Evolutionary conservation across 306 rosid genomes (phyloP), one percentile per base, ranked within the genome.

Genomic region (Glycyrrhiza uralensis): DNA sequence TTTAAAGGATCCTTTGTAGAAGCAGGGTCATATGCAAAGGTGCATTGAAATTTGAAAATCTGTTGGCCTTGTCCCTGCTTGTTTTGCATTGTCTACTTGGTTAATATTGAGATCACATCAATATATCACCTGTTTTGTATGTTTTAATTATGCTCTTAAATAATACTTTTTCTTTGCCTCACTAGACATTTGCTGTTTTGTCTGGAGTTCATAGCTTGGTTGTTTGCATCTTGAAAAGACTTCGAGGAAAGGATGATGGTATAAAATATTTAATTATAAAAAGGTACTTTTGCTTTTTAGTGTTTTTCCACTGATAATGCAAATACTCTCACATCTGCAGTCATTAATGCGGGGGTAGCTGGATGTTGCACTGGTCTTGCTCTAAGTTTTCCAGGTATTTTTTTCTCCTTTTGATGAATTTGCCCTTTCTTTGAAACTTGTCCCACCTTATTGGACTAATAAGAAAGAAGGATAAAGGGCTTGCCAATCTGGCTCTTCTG

Each of bases 341-440:
- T 87, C 77, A 89, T 94, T 71, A 91, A 94, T 72, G 95, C 97
- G 0, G 98, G 98, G 66, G 95, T 94, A 56, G 98, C 98, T 66
- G 98, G 98, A 68, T 94, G 98, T 82, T 94, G 98, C 82, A 94
- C 98, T 51, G 98, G 98, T 49, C 90, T 94, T 54, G 97, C 95
- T 79, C 90, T 94, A 68, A 94, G 98, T 79, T 91, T 91, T 76
- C 97, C 98, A 22, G 97, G 98, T 94, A 87, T 62, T 49, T 15
- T 14, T 29, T 13, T 10, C 10, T 17, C 2, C 11, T 14, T 15
- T 33, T 26, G 38, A 63, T 32, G 4, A 70, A 14, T 24, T 46
- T 50, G 2, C 12, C 42, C 19, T 33, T 18, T 26, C 26, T 32
- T 28, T 64, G 50, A 36, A 35, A 47, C 38, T 52, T 77, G 56